Evolutionary conservation across 2,329 filamentous ascomycete genomes (phyloP).

Genomic region (Talaromyces sp.): DNA sequence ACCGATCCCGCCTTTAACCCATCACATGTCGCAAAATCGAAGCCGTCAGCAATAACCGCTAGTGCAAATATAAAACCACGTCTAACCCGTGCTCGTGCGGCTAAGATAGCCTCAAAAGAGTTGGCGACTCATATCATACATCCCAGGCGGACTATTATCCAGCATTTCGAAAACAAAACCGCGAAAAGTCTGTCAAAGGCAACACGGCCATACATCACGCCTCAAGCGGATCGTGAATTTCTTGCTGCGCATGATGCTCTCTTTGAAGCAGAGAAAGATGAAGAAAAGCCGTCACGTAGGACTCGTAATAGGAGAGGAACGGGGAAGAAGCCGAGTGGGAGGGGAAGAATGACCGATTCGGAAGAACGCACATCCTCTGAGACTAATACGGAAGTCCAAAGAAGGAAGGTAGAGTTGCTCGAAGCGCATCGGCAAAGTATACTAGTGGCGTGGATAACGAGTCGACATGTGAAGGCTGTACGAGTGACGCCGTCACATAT

Average conservation of each 20-base stretch:
- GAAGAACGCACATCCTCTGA: neutral
- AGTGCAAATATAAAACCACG: slow-evolving; percentile 20
- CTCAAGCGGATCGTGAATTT: slow-evolving; percentile 29
- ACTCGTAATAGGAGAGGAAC: neutral
- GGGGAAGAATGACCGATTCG: neutral
- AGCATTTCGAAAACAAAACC: slow-evolving; percentile 29
- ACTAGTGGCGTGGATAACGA: slow-evolving; percentile 38
- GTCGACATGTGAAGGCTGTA: slow-evolving; percentile 38
- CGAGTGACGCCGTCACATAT: slow-evolving; percentile 32
- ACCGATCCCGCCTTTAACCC: slow-evolving; percentile 37
- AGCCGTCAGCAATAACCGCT: slow-evolving; percentile 16
- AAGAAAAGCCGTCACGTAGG: slow-evolving; percentile 12
- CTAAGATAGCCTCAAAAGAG: slow-evolving; percentile 12
- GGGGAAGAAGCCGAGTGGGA: neutral
- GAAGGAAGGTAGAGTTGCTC: slow-evolving; percentile 27
- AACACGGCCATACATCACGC: slow-evolving; percentile 35
- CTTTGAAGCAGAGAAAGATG: slow-evolving; percentile 9
- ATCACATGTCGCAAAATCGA: slow-evolving; percentile 22
- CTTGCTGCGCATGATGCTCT: slow-evolving; percentile 26
- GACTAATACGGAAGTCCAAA: slow-evolving; percentile 4
- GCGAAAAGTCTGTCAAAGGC: slow-evolving; percentile 31
- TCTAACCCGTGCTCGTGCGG: neutral
- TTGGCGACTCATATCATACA: slow-evolving; percentile 28
- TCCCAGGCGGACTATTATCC: slow-evolving; percentile 30
- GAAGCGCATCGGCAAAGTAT: slow-evolving; percentile 35